Evolutionary conservation across 352 stramenopile species (phyloP), one percentile per base, ranked within the genome.

Genomic region (Blastocystis sp.): DNA sequence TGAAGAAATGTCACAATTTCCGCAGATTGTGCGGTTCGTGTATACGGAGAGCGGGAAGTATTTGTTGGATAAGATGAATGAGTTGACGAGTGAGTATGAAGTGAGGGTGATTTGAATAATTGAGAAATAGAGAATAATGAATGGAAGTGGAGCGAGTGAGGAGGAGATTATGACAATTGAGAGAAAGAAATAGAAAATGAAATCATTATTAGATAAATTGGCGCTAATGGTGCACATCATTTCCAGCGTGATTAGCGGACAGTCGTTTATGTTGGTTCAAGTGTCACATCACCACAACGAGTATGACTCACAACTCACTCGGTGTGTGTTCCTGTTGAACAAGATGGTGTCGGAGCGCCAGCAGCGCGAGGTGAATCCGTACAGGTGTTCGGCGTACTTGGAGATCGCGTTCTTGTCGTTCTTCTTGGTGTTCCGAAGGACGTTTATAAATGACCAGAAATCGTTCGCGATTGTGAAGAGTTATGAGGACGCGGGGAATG

Each of bases 191-290:
- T 10, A 2, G 13, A 26, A n/a, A 26, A 16, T 13, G 19, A 1
- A 37, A 12, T 67, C 12, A 67, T 24, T 62, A 16, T 29, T 81
- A 81, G 71, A 81, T 41, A 63, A 63, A 2, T 55, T 85, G 3
- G 74, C 74, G 19, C 51, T 85, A 16, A 3, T 85, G 24, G 66
- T 85, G 39, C 74, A 85, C 31, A 85, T 85, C 45, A 85, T 85
- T 31, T 51, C 50, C 3, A 85, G 66, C 51, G 60, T 62, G 26
- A 61, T 85, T n/a, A 85, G 41, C 13, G 74, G 74, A 2, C 74
- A 85, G 37, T 85, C 74, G 12, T 85, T 85, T 24, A 85, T 85
- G 74, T 16, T 85, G 31, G 55, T 85, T n/a, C 74, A 85, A 62
- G 50, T 85, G 2, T 70, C 24, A 3, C 51, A 41, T 16, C 51